Base-by-base conservation (phyloP, 228 moss, liverwort and hornwort genomes). In the Sphagnum magellanicum region DNA sequence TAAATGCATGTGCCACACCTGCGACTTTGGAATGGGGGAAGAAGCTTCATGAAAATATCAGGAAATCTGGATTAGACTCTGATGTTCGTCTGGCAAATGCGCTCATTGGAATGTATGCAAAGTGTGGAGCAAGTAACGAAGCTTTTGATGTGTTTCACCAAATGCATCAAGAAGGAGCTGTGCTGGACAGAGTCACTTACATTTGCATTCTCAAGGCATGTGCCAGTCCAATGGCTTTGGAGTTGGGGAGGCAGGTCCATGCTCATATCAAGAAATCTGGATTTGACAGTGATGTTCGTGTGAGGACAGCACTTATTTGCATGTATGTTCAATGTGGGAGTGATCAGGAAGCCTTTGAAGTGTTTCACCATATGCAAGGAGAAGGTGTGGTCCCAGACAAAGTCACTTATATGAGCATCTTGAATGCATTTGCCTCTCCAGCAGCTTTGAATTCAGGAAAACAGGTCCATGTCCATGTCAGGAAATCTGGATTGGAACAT, bases 341-440 rank as follows among this genome's bases (percentile, higher is more conserved):
- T 9, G 17, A 14, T 67, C 8, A 50, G 66, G 66, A 67, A 47
- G 66, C 66, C 6, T 10, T 46, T 50, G 48, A 67, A 15, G 66
- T 50, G 46, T 67, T 67, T 67, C 48, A 67, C 50, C 47, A 15
- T 15, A 67, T 67, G 66, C 75, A 67, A 73, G 70, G 71, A 15
- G 75, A 62, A 76, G 77, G 81, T 52, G 64, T 77, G 71, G 73
- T 71, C 69, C 81, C 84, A 32, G 75, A 84, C 68, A 61, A 48
- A 10, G 63, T 83, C 69, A 84, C 84, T 59, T 74, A 72, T 58
- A 60, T 60, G 60, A 60, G 16, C 60, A 60, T 60, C 60, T 16
- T 60, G 60, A 14, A 60, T 6, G 16, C n/a, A 6, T 32, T 32
- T 32, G 8, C 10, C 55, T 8, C 8, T 57, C 60, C 60, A 9